Evolutionary conservation across 2,329 filamentous ascomycete genomes (phyloP).

Genomic region (Gnomoniopsis smithogilvyi): DNA sequence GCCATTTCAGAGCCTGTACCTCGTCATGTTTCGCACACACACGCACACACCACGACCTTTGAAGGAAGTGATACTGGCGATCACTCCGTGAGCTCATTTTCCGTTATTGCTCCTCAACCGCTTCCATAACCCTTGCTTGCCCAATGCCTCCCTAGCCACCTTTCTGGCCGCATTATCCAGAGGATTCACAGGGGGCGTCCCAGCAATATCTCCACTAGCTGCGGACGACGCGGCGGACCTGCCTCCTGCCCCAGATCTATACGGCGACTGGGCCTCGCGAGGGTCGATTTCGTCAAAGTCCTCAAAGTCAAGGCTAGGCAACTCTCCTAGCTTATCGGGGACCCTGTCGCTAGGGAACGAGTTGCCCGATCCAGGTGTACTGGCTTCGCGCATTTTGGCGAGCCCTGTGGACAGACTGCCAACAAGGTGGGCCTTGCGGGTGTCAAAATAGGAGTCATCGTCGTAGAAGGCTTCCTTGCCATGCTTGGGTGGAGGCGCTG

Average conservation of each 20-base stretch:
- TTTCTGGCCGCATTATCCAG: conserved; percentile 31
- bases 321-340: conserved; percentile 17
- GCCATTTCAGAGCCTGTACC: too few relatives aligned
- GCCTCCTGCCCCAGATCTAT: conserved; percentile 36
- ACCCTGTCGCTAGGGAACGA: conserved; percentile 10
- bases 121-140: conserved; percentile 24
- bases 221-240: conserved; percentile 8
- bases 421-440: conserved; percentile 27
- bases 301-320: conserved; percentile 19
- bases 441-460: conserved; percentile 20
- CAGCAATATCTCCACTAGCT: conserved; percentile 1
- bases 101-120: conserved; percentile 22
- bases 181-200: conserved; percentile 32
- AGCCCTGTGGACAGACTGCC: conserved; percentile 29
- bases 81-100: conserved; percentile 2
- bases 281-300: conserved; percentile 38
- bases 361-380: conserved; percentile 3
- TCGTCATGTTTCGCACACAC: not conserved
- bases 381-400: conserved; percentile 30
- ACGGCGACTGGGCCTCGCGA: conserved; percentile 43
- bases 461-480: conserved; percentile 7
- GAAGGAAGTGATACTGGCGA: too few relatives aligned
- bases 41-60: too few relatives aligned
- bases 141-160: conserved; percentile 2
- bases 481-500: conserved; percentile 8